A percentile compares a stretch with the other conserved stretches of the same genome.
Evolutionary conservation across 2,329 filamentous ascomycete species (phyloP).

Genomic region (Aureobasidium sp.): DNA sequence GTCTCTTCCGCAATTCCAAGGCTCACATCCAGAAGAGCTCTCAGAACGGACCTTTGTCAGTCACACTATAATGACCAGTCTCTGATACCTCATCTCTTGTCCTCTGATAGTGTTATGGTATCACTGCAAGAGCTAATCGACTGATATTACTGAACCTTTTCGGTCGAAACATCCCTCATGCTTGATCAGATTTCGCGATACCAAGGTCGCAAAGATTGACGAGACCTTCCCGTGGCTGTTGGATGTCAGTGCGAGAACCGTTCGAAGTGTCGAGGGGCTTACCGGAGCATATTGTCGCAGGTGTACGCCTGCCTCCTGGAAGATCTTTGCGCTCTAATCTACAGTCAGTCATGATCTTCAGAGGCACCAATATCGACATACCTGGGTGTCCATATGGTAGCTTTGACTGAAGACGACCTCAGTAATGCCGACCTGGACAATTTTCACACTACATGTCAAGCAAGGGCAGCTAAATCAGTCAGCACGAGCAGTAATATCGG

Average conservation of each 20-base stretch:
- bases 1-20: slow-evolving; percentile 85
- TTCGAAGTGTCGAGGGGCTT: slow-evolving; percentile 28
- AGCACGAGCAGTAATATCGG: slow-evolving; percentile 66
- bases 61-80: background rate
- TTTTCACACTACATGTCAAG: slow-evolving; percentile 96
- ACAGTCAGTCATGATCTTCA: slow-evolving; percentile 11
- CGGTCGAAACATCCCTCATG: background rate
- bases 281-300: slow-evolving; percentile 84
- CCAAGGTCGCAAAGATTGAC: slow-evolving; percentile 18
- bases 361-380: slow-evolving; percentile 20
- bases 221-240: slow-evolving; percentile 25
- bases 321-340: slow-evolving; percentile 61
- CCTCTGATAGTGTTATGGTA: background rate
- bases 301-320: slow-evolving; percentile 72
- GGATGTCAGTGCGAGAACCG: background rate
- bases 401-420: slow-evolving; percentile 93
- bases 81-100: background rate
- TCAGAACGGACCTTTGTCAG: background rate
- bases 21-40: slow-evolving; percentile 56
- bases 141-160: background rate
- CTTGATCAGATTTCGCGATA: background rate
- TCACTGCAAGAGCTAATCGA: background rate
- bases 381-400: slow-evolving; percentile 85
- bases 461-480: slow-evolving; percentile 86
- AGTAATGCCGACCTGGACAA: slow-evolving; percentile 87